phyloP scores from a whole-genome alignment of 305 asterid species.

The Fraxinus sp. region DNA sequence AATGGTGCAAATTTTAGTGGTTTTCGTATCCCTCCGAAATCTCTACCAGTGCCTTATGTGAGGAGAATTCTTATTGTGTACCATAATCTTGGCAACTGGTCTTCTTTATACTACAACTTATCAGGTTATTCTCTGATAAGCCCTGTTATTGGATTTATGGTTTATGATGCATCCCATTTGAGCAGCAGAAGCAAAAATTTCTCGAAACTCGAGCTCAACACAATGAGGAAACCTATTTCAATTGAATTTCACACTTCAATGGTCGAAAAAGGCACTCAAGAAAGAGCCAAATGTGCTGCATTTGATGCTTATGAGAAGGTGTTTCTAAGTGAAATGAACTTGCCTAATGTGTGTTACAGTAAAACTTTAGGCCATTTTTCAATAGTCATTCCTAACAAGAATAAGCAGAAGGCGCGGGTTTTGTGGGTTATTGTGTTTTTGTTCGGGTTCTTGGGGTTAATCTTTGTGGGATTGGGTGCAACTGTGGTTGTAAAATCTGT shows the following conservation, averaged over 20 bases:
- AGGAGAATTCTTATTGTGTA: constrained; percentile 56
- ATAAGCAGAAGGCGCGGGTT: constrained; percentile 29
- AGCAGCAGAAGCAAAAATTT: constrained; percentile 36
- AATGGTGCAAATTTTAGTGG: constrained; percentile 59
- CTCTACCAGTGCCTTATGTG: constrained; percentile 55
- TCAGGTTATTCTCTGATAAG: constrained; percentile 47
- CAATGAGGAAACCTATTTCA: constrained; percentile 46
- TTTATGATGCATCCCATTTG: constrained; percentile 51
- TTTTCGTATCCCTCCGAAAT: constrained; percentile 53
- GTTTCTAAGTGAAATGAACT: constrained; percentile 35
- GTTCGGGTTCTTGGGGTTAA: constrained; percentile 34
- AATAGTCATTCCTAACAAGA: constrained; percentile 36
- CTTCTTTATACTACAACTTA: constrained; percentile 46
- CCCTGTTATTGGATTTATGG: constrained; percentile 54
- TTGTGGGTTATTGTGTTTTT: constrained; percentile 35
- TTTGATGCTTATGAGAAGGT: constrained; percentile 49
- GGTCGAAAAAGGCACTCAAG: background rate
- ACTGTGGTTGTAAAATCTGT: constrained; percentile 34
- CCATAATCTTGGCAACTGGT: constrained; percentile 63
- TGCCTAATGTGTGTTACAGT: constrained; percentile 44
- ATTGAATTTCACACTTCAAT: constrained; percentile 36
- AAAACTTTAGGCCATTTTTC: constrained; percentile 59
- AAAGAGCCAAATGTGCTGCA: constrained; percentile 48
- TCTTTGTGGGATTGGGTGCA: constrained; percentile 37
- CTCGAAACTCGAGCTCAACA: constrained; percentile 49